Evolutionary conservation across 257 asterid species (phyloP).

Genomic region (Striga asiatica): DNA sequence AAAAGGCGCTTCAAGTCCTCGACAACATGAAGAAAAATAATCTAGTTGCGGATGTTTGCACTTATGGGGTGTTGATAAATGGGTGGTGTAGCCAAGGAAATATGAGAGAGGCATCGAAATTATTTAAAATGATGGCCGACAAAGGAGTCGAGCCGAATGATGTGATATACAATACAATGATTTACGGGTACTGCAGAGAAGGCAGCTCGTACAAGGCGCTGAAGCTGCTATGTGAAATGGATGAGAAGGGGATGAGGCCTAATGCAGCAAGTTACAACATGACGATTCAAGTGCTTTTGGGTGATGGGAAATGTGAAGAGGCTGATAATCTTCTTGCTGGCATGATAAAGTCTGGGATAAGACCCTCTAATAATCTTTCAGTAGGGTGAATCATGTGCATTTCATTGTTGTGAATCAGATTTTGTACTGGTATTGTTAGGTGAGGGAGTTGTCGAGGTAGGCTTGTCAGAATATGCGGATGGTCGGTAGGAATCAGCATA

Average conservation of each 20-base stretch:
- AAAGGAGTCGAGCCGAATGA: constrained; percentile 39
- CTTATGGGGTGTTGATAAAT: constrained; percentile 55
- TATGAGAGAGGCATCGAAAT: constrained; percentile 63
- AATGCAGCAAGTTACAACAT: constrained; percentile 53
- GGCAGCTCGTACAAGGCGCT: constrained; percentile 56
- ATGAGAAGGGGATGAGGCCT: constrained; percentile 45
- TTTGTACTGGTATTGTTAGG: no score
- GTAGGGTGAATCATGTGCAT: no score
- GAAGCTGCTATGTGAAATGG: constrained; percentile 49
- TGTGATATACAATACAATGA: constrained; percentile 59
- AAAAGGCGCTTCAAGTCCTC: constrained; percentile 44
- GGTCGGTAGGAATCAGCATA: no score
- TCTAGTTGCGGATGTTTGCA: constrained; percentile 42
- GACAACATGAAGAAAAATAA: constrained; percentile 41
- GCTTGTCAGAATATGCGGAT: no score
- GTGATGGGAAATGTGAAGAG: constrained; percentile 43
- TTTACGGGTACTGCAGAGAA: constrained; percentile 58
- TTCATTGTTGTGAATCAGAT: no score
- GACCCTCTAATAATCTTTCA: constrained; percentile 26
- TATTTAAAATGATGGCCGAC: constrained; percentile 44
- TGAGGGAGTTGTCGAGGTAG: no score
- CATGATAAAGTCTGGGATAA: constrained; percentile 47
- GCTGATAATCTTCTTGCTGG: constrained; percentile 32
- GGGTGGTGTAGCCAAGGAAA: constrained; percentile 67
- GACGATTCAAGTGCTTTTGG: constrained; percentile 45